Evolutionary conservation across 345 rosid genomes (phyloP), one percentile per base, ranked within the genome.

Genomic region (Raphanus sativus): DNA sequence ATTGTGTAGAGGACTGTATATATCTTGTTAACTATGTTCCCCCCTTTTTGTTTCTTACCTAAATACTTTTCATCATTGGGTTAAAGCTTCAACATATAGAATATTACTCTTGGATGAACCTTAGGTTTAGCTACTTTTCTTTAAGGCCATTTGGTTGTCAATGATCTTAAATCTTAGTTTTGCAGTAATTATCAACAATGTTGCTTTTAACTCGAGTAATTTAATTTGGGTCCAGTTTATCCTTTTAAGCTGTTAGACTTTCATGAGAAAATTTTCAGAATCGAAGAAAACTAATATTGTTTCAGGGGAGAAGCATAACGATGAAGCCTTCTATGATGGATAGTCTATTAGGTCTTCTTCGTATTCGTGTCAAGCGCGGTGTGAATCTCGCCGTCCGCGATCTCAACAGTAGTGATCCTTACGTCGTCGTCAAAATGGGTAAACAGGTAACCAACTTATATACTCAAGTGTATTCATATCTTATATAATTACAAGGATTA

Each of bases 381-480:
- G 80, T 89, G 24, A 90, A 90, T 73, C 97, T 94, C 40, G 98
- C 97, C 12, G 88, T 94, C 68, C 98, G 97, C 0, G 97, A 94
- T 75, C 90, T 89, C 65, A 86, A 85, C 6, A 89, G 89, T 77
- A 94, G 98, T 66, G 98, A 94, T 77, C 98, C 98, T 63, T 94
- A 91, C 77, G 87, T 87, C 61, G 87, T 94, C 56, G 82, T 91
- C 85, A 85, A 82, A 86, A 85, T 90, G 92, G 97, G 86, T 48
- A 82, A 66, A 69, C 93, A 91, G 96, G 98, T 89, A 61, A 45
- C 60, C 4, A 40, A 67, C 24, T 25, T 58, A 45, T 10, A 9
- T 32, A 69, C 34, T 5, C 62, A 40, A 38, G 30, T 26, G 16
- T 60, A 60, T 21, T 21, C 21, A 21, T 21, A 21, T 21, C 21